Conservation (phyloP, 441 rosid genomes). For the Erysimum cheiri region DNA sequence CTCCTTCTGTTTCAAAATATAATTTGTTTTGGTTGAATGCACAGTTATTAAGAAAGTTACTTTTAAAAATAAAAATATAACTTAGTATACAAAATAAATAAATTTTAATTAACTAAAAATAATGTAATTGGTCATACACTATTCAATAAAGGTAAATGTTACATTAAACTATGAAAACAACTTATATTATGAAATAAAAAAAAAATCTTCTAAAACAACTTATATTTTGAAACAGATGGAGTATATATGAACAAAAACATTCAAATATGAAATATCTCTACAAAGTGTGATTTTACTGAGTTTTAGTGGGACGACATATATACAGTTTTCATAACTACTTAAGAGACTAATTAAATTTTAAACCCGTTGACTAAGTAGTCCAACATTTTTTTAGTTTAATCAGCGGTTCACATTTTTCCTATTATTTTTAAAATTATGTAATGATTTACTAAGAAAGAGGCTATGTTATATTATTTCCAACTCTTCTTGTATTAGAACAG, state of each 20-base stretch:
- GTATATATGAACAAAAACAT: not conserved
- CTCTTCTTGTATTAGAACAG: not conserved
- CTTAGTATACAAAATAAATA: no score
- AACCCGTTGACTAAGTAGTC: slow-evolving; percentile 8
- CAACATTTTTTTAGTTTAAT: slow-evolving; percentile 2
- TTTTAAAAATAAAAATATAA: no score
- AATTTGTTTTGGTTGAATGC: no score
- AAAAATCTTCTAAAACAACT: no score
- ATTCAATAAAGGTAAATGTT: no score
- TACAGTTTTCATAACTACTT: not conserved
- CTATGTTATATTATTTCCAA: not conserved
- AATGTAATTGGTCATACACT: no score
- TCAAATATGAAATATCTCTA: not conserved
- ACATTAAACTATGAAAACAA: no score
- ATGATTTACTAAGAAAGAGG: slow-evolving; percentile 7
- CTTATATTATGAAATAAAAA: no score
- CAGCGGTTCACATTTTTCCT: not conserved
- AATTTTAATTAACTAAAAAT: no score
- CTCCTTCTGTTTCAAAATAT: no score
- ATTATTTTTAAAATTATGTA: not conserved
- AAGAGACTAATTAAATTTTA: slow-evolving; percentile 7
- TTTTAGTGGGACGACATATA: slow-evolving; percentile 19
- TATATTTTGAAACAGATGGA: no score
- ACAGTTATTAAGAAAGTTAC: no score
- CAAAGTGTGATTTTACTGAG: not conserved